Evolutionary conservation across 768 basidiomycete species (phyloP).

Genomic region (Ramaria sp.): DNA sequence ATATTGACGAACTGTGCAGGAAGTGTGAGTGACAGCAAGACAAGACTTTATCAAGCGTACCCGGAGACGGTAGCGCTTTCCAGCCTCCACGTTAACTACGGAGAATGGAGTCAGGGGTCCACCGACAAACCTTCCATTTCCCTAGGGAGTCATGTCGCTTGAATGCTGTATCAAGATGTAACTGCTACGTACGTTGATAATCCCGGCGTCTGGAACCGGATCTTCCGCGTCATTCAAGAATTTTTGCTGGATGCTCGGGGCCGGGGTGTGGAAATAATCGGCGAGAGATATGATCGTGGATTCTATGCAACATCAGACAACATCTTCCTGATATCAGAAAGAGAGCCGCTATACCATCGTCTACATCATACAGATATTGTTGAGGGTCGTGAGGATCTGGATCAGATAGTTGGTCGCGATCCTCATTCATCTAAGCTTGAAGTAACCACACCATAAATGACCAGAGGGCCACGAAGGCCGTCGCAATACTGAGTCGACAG

Average conservation of each 20-base stretch:
- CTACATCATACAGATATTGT: neutral
- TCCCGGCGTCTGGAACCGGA: slow-evolving; percentile 25
- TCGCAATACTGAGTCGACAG: slow-evolving; percentile 44
- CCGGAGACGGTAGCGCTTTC: slow-evolving; percentile 14
- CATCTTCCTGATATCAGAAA: neutral
- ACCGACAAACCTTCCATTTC: slow-evolving; percentile 23
- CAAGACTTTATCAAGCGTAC: too few relatives aligned
- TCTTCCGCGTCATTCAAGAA: neutral
- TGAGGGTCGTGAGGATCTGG: slow-evolving; percentile 33
- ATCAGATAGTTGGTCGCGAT: neutral
- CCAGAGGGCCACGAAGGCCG: slow-evolving; percentile 35
- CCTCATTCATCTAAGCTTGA: neutral
- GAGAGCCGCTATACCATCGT: neutral
- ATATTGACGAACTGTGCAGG: neutral
- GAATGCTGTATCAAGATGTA: neutral
- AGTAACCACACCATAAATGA: slow-evolving; percentile 20
- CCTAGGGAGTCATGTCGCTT: slow-evolving; percentile 20
- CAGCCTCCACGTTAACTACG: slow-evolving; percentile 24
- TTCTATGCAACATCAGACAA: neutral
- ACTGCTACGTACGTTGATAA: slow-evolving; percentile 30
- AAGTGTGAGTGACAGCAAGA: neutral
- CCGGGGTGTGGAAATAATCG: slow-evolving; percentile 29
- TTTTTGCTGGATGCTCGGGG: slow-evolving; percentile 15
- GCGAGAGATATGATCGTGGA: slow-evolving; percentile 26
- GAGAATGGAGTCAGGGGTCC: slow-evolving; percentile 26